Percentiles rank a stretch among this genome's conserved stretches.
Evolutionary conservation across 169 alveolate genomes (phyloP).

Genomic region (Plasmodium billcollinsi): DNA sequence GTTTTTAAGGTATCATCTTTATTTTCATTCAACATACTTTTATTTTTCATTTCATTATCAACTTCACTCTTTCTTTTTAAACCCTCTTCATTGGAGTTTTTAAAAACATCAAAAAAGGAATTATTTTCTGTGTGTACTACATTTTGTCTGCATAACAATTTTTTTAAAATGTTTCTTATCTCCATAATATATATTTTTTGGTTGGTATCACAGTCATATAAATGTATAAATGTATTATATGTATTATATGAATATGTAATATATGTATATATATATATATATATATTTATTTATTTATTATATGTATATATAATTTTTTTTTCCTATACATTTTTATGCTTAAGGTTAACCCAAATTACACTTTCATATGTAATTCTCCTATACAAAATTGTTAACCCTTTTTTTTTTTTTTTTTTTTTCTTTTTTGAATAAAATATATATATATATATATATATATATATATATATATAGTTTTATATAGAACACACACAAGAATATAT

Average conservation of each 20-base stretch:
- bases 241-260: neutral
- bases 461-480: no score
- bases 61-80: neutral
- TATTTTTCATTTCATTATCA: neutral
- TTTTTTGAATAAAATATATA: no score
- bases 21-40: slow-evolving; percentile 10
- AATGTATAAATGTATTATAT: no score
- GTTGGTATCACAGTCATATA: no score
- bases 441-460: no score
- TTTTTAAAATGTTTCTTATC: slow-evolving; percentile 30
- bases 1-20: slow-evolving; percentile 8
- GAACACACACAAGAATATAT: no score
- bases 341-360: no score
- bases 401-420: no score
- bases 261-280: neutral
- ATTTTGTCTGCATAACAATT: slow-evolving; percentile 32
- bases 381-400: no score
- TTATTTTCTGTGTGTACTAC: slow-evolving; percentile 6
- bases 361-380: no score
- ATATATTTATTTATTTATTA: neutral
- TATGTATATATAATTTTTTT: no score
- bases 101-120: slow-evolving; percentile 14
- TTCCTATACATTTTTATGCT: no score
- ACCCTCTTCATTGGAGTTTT: slow-evolving; percentile 11
- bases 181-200: slow-evolving; percentile 31